Evolutionary conservation across 2,329 filamentous ascomycete genomes (phyloP), one percentile per base, ranked within the genome.

Genomic region (Rutstroemia sp.): DNA sequence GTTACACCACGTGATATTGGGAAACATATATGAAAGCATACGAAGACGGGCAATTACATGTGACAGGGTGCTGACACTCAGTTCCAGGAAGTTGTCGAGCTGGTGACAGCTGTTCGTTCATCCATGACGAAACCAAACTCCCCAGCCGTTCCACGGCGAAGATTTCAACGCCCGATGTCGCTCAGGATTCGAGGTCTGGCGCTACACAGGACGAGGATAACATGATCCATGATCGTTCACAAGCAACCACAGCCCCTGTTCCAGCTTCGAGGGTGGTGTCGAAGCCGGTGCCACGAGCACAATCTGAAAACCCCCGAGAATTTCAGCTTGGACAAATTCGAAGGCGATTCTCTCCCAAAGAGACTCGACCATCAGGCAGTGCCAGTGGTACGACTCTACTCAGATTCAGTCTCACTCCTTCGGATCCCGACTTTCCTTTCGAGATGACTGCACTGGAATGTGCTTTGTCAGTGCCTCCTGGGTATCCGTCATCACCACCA

Each of bases 351-450:
- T 72, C 71, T 54, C 78, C 79, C 12, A 69, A 72, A 48, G 76
- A 80, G 61, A 67, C 71, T 34, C 61, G 51, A 48, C 63, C 51
- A 38, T 48, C 38, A 30, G 56, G 56, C 39, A 50, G 34, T 55
- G 38, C 63, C 50, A 51, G 58, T 44, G 61, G 62, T 49, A 54
- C 54, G 17, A 82, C 80, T 0, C 76, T 79, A 16, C 71, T 92
- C 40, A 72, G 75, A 9, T 88, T 92, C 70, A 81, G 76, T 51
- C 72, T 94, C 59, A 73, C 72, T 12, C 89, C 89, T 5, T 90
- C 88, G 5, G 89, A 94, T 67, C 89, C 89, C 0, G 89, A 94
- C 66, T 92, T 94, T 65, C 87, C 89, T 0, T 92, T 89, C 69
- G 87, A 91, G 59, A 75, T 92, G 66, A 78, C 83, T 25, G 75